Evolutionary conservation across 805 yeast species (phyloP).

Genomic region (Kluyveromyces aestuarii): DNA sequence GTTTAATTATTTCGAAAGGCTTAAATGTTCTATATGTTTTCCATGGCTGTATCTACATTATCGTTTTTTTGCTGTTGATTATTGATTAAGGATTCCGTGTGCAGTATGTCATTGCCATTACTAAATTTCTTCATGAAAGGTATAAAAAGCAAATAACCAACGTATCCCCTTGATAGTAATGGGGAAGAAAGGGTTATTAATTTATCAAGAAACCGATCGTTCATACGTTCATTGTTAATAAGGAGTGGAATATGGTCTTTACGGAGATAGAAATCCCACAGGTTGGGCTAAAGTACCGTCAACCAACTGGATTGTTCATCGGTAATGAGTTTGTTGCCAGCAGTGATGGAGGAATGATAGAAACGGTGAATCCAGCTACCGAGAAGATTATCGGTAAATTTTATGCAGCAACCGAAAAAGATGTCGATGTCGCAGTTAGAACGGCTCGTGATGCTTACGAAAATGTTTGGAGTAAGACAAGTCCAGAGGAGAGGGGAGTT

Average conservation of each 20-base stretch:
- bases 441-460: constrained; percentile 40
- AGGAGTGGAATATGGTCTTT: constrained; percentile 15
- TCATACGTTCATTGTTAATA: no score
- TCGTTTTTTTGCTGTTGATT: no score
- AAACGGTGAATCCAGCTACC: constrained; percentile 42
- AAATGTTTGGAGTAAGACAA: constrained; percentile 36
- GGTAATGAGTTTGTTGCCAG: constrained; percentile 43
- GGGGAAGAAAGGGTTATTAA: no score
- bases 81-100: no score
- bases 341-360: constrained; percentile 30
- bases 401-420: constrained; percentile 37
- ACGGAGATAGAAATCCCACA: constrained; percentile 11
- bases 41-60: no score
- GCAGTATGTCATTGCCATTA: no score
- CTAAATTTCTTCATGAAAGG: no score
- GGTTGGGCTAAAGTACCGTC: constrained; percentile 31
- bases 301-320: constrained; percentile 57
- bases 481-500: constrained; percentile 36
- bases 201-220: no score
- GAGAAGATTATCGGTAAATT: constrained; percentile 39
- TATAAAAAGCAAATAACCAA: no score
- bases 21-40: no score
- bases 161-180: no score
- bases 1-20: no score
- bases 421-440: constrained; percentile 42